Evolutionary conservation across 2,329 filamentous ascomycete species (phyloP), one percentile per base, ranked within the genome.

Genomic region (Penicillium olsonii): DNA sequence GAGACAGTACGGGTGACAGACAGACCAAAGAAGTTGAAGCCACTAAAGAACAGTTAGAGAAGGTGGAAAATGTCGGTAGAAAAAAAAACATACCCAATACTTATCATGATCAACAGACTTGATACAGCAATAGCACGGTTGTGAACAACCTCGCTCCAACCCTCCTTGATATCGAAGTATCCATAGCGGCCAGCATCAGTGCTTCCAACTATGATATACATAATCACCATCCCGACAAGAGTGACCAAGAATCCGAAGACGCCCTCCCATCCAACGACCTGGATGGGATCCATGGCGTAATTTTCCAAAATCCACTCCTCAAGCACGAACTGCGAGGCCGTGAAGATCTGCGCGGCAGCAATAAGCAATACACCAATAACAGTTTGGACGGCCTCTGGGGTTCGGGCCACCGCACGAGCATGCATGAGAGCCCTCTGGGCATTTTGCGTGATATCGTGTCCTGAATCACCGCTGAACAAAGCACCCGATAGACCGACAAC

Each of bases 11-110:
- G 84, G 1, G 94, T 99, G 8, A 99, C 92, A 0, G 89, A 94
- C 9, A 99, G 82, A 7, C 94, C 94, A 71, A 99, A 99, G 78
- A 95, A 99, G 75, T 99, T 99, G 82, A 97, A 99, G 45, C 92
- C 92, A 56, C 90, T 95, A 55, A 50, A 55, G 50, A 24, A 22
- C 15, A 22, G 29, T 39, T 22, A 42, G 41, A 41, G 40, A 33
- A 14, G 29, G 11, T 53, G 57, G 11, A 10, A 47, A 37, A 31
- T 24, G 31, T 5, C 31, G 14, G 19, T 7, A 44, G n/a, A 12
- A 35, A 37, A 9, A 33, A 34, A 42, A 19, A 77, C 84, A 68
- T 83, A 95, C 88, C 92, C 92, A 63, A 99, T 99, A 64, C 90
- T 95, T 59, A 99, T 81, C 94, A 99, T 99, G 68, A 97, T 97